Conservation (phyloP, 805 yeast genomes). For the Hanseniaspora pseudoguilliermondii region DNA sequence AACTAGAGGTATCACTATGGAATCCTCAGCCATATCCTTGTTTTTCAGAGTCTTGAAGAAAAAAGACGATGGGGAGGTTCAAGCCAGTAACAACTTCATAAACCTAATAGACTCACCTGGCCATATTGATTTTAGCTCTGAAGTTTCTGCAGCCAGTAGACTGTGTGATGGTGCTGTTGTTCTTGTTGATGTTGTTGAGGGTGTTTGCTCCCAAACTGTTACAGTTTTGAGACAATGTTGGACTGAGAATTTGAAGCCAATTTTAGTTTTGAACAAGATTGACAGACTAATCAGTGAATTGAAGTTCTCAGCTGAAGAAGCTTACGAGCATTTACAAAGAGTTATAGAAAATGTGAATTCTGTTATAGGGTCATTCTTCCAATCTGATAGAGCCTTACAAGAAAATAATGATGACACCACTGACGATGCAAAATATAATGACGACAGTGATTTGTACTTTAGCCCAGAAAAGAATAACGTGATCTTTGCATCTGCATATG, state of each 20-base stretch:
- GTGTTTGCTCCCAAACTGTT: conserved; percentile 94
- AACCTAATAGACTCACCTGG: conserved; percentile 97
- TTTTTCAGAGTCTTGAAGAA: conserved; percentile 60
- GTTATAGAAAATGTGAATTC: conserved; percentile 89
- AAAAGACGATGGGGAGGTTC: conserved; percentile 53
- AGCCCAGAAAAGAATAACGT: conserved; percentile 82
- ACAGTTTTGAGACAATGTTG: conserved; percentile 91
- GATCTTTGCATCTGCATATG: conserved; percentile 79
- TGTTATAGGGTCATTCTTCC: conserved; percentile 81
- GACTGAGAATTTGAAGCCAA: conserved; percentile 80
- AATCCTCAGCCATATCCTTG: conserved; percentile 94
- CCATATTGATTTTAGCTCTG: conserved; percentile 94
- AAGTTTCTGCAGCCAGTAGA: conserved; percentile 90
- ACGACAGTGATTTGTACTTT: conserved; percentile 73
- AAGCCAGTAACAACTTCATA: conserved; percentile 67
- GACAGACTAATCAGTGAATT: conserved; percentile 77
- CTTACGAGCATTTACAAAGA: conserved; percentile 64
- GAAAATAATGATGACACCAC: conserved; percentile 57
- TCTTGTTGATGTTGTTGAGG: conserved; percentile 92
- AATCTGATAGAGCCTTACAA: conserved; percentile 85
- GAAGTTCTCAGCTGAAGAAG: conserved; percentile 70
- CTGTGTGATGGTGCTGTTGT: conserved; percentile 95
- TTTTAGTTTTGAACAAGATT: conserved; percentile 79
- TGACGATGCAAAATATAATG: conserved; percentile 36
- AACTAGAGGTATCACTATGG: conserved; percentile 99